phyloP scores from a whole-genome alignment of 345 rosid species.

The Aquilaria sinensis region DNA sequence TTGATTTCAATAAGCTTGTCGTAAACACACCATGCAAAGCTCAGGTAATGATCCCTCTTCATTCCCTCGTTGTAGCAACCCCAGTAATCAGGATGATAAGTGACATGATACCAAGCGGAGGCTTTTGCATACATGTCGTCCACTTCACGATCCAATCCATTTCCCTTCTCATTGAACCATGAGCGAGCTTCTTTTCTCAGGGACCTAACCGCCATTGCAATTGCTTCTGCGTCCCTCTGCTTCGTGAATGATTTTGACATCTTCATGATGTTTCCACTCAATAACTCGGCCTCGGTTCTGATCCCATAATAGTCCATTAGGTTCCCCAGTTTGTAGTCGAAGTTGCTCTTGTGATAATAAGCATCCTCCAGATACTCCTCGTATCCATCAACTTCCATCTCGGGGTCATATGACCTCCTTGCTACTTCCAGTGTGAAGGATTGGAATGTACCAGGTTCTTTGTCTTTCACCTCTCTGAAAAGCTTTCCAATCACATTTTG shows the following conservation, averaged over 20 bases:
- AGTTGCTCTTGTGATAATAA: slow-evolving; percentile 22
- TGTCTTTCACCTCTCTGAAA: slow-evolving; percentile 38
- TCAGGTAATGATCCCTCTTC: slow-evolving; percentile 22
- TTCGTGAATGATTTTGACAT: slow-evolving; percentile 32
- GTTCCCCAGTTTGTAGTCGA: slow-evolving; percentile 35
- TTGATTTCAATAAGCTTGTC: slow-evolving; percentile 27
- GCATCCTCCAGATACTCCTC: slow-evolving; percentile 27
- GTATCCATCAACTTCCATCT: slow-evolving; percentile 53
- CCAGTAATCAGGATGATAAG: slow-evolving; percentile 31
- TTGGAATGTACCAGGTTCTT: slow-evolving; percentile 18
- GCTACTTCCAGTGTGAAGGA: slow-evolving; percentile 37
- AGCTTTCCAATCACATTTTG: slow-evolving; percentile 40
- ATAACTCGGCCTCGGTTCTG: slow-evolving; percentile 51
- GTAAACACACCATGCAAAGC: slow-evolving; percentile 36
- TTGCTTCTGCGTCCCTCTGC: slow-evolving; percentile 30
- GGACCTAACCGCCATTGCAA: slow-evolving; percentile 24
- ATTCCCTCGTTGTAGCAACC: slow-evolving; percentile 15
- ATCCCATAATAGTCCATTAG: slow-evolving; percentile 45
- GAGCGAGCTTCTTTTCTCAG: slow-evolving; percentile 40
- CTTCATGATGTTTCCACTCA: slow-evolving; percentile 40
- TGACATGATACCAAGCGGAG: slow-evolving; percentile 42
- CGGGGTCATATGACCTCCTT: slow-evolving; percentile 28
- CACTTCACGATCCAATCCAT: slow-evolving; percentile 2
- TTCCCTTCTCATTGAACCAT: slow-evolving; percentile 27
- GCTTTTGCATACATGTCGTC: slow-evolving; percentile 34